Conservation (phyloP, 148 eudicot genomes). For the Rhododendron ovatum region DNA sequence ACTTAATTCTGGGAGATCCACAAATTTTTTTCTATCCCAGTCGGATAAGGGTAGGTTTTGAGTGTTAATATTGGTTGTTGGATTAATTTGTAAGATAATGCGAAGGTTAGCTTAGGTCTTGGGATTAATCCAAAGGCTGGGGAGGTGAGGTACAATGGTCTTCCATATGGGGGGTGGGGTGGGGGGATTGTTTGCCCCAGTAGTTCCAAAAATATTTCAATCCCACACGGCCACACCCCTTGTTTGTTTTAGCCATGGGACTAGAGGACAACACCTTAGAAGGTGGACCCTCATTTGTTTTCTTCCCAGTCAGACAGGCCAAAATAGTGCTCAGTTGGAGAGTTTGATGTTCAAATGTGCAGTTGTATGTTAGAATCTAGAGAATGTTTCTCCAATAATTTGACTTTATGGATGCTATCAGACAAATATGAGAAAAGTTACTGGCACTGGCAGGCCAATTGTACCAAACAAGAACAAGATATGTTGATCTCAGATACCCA, state of each 20-base stretch:
- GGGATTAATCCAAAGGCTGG: background rate
- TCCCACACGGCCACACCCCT: no score
- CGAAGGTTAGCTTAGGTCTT: background rate
- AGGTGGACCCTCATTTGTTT: background rate
- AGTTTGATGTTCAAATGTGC: slow-evolving; percentile 1
- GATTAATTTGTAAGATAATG: background rate
- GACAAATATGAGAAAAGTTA: background rate
- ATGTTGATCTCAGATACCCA: background rate
- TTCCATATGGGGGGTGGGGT: no score
- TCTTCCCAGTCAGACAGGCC: background rate
- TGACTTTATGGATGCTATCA: background rate
- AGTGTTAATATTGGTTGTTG: background rate
- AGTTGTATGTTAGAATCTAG: background rate
- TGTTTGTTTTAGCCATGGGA: no score
- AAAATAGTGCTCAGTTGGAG: background rate
- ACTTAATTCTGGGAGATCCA: background rate
- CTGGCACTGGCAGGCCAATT: background rate
- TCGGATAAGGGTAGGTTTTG: background rate
- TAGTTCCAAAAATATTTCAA: no score
- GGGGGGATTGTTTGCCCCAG: no score
- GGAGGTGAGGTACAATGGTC: background rate
- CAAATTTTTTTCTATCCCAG: background rate
- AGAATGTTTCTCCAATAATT: background rate
- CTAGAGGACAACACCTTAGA: background rate
- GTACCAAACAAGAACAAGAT: background rate